Percentiles rank a stretch among this genome's conserved stretches.
phyloP scores from a whole-genome alignment of 257 asterid genomes.

The Salvia rosmarinus region DNA sequence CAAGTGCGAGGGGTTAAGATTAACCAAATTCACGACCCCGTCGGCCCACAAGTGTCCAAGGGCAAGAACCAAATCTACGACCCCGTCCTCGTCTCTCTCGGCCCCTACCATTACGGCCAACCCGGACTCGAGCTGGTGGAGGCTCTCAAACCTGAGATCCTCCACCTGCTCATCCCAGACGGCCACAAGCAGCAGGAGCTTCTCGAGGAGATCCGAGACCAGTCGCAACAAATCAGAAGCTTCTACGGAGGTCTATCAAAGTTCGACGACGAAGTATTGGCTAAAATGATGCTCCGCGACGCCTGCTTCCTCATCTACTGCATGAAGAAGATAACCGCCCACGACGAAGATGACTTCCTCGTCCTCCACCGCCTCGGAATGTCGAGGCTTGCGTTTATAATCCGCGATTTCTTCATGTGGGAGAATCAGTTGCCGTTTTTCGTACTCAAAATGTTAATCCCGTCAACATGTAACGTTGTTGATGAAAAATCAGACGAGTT shows the following conservation, averaged over 20 bases:
- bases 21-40: too few species aligned
- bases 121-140: neutral
- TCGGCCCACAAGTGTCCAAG: neutral
- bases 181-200: neutral
- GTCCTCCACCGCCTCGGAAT: neutral
- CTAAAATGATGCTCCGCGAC: slow-evolving; percentile 21
- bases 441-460: neutral
- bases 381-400: neutral
- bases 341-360: neutral
- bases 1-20: neutral
- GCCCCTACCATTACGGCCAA: slow-evolving; percentile 21
- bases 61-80: slow-evolving; percentile 9
- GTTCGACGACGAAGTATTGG: neutral
- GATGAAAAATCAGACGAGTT: neutral
- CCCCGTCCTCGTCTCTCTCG: slow-evolving; percentile 21
- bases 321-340: neutral
- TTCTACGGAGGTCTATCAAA: neutral
- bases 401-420: slow-evolving; percentile 8
- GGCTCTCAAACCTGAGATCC: neutral
- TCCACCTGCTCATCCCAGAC: neutral
- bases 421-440: slow-evolving; percentile 23
- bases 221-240: neutral
- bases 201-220: neutral
- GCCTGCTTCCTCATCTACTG: slow-evolving; percentile 14
- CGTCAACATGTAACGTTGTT: neutral